phyloP scores from a whole-genome alignment of 345 rosid genomes.

The Carallia pectinifolia region DNA sequence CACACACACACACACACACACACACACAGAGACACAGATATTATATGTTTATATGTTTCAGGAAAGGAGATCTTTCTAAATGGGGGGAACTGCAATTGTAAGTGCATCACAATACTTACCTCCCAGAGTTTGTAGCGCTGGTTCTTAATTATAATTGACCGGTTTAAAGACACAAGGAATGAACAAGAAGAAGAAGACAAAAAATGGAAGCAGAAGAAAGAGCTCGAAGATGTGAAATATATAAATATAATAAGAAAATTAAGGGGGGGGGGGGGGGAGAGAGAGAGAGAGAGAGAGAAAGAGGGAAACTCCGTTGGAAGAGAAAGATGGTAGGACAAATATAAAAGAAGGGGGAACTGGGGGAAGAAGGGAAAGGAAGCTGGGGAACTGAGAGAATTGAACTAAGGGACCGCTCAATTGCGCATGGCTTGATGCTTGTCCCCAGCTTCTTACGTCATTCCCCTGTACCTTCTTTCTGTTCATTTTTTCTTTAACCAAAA shows the following conservation, averaged over 20 bases:
- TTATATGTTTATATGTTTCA: no score
- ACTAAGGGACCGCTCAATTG: constrained; percentile 77
- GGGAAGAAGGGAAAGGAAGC: background rate
- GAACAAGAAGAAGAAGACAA: background rate
- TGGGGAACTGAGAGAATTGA: background rate
- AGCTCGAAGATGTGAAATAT: no score
- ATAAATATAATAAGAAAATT: no score
- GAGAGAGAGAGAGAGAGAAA: no score
- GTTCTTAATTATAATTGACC: background rate
- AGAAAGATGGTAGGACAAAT: constrained; percentile 24
- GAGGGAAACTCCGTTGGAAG: constrained; percentile 11
- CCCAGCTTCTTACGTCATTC: constrained; percentile 60
- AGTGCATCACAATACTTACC: background rate
- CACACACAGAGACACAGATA: no score
- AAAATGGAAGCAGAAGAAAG: no score
- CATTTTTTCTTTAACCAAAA: background rate
- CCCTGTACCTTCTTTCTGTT: constrained; percentile 12
- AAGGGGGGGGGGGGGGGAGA: no score
- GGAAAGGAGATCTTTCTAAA: no score
- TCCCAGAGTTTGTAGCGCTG: background rate
- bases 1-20: no score
- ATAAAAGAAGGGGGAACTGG: constrained; percentile 26
- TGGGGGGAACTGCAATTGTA: no score
- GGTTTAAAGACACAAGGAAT: background rate
- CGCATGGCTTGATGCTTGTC: constrained; percentile 79